These are phyloP conservation scores for Ceratocystis cacaofunesta DNA, from an alignment of 2,329 filamentous ascomycete genomes.

Conservation along the genomic window DNA sequence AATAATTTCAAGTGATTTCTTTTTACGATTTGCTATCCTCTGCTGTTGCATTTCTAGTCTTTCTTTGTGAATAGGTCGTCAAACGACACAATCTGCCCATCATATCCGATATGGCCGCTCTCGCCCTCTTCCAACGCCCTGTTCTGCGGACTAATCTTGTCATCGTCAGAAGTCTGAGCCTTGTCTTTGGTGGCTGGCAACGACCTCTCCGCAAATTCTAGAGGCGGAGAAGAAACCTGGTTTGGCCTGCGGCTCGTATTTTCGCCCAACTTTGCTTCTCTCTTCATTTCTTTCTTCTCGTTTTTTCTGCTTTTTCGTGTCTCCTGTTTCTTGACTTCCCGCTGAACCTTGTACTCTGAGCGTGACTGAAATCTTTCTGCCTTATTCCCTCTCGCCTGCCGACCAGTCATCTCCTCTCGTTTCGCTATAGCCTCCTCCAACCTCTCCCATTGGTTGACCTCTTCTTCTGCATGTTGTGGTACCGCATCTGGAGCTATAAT, in stretches of 20 bases:
- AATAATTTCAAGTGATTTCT: neutral
- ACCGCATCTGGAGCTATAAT: conserved; percentile 18
- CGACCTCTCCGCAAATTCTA: too few relatives aligned
- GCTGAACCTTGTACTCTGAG: neutral
- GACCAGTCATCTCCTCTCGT: neutral
- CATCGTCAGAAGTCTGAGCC: conserved; percentile 21
- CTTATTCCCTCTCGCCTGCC: neutral
- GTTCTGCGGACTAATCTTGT: conserved; percentile 21
- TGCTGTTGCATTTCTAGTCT: neutral
- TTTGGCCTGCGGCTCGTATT: neutral
- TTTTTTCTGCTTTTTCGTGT: neutral
- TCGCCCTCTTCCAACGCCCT: conserved; percentile 10
- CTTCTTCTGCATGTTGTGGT: neutral
- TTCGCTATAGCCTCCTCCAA: conserved; percentile 20
- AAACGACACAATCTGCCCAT: conserved; percentile 24
- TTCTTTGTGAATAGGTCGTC: conserved; percentile 23
- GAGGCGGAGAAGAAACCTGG: too few relatives aligned
- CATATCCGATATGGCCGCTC: conserved; percentile 24
- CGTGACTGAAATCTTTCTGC: neutral
- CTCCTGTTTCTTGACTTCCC: neutral
- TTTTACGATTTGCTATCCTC: neutral
- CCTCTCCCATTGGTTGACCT: conserved; percentile 15
- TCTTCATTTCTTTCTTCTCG: neutral
- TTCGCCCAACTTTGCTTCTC: neutral
- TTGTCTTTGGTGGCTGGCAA: neutral